Conservation (phyloP, 345 rosid genomes). For the Balakata baccata region DNA sequence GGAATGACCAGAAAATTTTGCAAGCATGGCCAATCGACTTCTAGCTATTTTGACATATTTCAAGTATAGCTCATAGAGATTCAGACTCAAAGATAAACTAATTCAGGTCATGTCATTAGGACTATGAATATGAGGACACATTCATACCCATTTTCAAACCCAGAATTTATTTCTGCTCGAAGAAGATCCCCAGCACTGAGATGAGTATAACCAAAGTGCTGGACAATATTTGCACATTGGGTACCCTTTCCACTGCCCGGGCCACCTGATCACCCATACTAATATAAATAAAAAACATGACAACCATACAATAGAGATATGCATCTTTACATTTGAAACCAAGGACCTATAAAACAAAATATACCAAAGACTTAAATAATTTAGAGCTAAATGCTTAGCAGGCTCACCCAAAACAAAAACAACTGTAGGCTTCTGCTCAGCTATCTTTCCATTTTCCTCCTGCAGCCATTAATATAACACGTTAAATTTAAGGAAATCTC, state of each 20-base stretch:
- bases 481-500: not conserved
- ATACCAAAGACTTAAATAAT: not conserved
- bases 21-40: not conserved
- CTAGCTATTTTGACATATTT: not conserved
- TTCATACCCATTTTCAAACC: slow-evolving; percentile 34
- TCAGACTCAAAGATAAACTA: not conserved
- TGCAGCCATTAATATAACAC: slow-evolving; percentile 24
- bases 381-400: not conserved
- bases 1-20: not conserved
- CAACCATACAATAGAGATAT: not conserved
- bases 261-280: slow-evolving; percentile 56
- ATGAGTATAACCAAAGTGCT: slow-evolving; percentile 32
- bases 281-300: not conserved
- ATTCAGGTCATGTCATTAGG: not conserved
- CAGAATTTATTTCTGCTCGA: slow-evolving; percentile 34
- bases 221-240: slow-evolving; percentile 28
- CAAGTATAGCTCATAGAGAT: not conserved
- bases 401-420: slow-evolving; percentile 84
- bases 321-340: not conserved
- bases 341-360: not conserved
- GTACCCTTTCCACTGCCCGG: slow-evolving; percentile 65
- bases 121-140: not conserved
- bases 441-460: slow-evolving; percentile 41
- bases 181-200: slow-evolving; percentile 41
- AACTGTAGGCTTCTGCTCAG: slow-evolving; percentile 60